Percentiles rank a stretch among this genome's conserved stretches.
Conservation (phyloP, 345 rosid genomes). For the Hypericum perforatum region DNA sequence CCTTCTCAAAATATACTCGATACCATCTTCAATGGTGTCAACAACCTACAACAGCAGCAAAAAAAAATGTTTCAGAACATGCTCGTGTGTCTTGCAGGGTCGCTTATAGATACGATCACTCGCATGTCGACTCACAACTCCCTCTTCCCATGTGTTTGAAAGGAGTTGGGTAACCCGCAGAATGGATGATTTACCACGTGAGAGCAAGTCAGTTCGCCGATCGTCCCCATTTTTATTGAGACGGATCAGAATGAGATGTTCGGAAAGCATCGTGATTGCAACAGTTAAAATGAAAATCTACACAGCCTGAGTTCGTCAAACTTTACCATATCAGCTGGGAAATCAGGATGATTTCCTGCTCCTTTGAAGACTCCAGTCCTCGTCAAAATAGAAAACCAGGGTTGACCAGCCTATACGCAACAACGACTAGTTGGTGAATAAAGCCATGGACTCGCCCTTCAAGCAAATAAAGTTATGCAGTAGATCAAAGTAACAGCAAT, state of each 20-base stretch:
- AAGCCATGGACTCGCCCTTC: not conserved
- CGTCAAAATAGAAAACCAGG: constrained; percentile 85
- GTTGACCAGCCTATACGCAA: constrained; percentile 54
- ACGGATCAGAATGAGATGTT: not conserved
- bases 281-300: not conserved
- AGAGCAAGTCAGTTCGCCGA: too few relatives aligned
- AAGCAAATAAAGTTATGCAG: not conserved
- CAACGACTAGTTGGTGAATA: not conserved
- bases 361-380: constrained; percentile 87
- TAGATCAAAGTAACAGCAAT: not conserved
- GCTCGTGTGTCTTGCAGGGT: not conserved
- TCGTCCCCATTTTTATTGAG: too few relatives aligned
- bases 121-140: too few relatives aligned
- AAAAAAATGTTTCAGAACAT: not conserved
- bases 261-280: not conserved
- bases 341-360: constrained; percentile 38
- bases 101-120: not conserved
- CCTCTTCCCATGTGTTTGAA: too few relatives aligned
- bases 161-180: too few relatives aligned
- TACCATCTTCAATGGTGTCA: constrained; percentile 68
- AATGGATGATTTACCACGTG: too few relatives aligned
- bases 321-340: constrained; percentile 64
- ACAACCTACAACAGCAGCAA: constrained; percentile 50
- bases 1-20: constrained; percentile 49
- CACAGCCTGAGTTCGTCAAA: not conserved